Conservation (phyloP, 148 eudicot species). For the Rheum nobile region DNA sequence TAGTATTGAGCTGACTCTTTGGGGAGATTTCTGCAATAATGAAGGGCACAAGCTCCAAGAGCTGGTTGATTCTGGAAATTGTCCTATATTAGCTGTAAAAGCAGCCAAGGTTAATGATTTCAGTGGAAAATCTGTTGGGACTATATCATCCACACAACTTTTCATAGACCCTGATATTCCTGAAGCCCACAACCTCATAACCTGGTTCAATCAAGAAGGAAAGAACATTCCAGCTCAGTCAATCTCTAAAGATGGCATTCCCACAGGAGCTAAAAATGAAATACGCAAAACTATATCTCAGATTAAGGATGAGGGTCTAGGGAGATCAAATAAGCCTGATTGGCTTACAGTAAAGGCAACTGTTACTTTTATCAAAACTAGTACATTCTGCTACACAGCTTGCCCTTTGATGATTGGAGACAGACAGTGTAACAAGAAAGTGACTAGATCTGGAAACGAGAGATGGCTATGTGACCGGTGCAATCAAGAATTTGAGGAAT, state of each 20-base stretch:
- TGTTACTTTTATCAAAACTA: constrained; percentile 62
- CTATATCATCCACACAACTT: constrained; percentile 74
- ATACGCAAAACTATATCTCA: constrained; percentile 66
- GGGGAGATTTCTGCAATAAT: constrained; percentile 96
- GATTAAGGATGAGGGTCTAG: constrained; percentile 83
- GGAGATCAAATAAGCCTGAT: constrained; percentile 82
- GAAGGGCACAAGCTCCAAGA: constrained; percentile 91
- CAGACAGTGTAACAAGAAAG: constrained; percentile 92
- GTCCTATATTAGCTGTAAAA: constrained; percentile 82
- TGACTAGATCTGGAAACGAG: constrained; percentile 56
- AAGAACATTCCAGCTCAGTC: constrained; percentile 54
- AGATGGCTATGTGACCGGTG: constrained; percentile 91
- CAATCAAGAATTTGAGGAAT: constrained; percentile 89
- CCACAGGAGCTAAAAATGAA: constrained; percentile 66
- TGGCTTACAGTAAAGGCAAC: constrained; percentile 84
- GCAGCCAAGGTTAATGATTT: constrained; percentile 92
- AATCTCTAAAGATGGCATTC: constrained; percentile 58
- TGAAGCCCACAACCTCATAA: constrained; percentile 45
- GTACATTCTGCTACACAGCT: constrained; percentile 84
- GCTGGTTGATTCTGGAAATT: constrained; percentile 53
- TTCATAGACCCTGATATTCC: constrained; percentile 75
- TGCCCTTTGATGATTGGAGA: constrained; percentile 93
- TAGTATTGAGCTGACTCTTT: constrained; percentile 84
- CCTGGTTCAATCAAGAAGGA: constrained; percentile 74
- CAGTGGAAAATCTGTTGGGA: constrained; percentile 77